Percentiles rank a stretch among this genome's conserved stretches.
phyloP scores from a whole-genome alignment of 2,329 filamentous ascomycete genomes.

The Byssoonygena ceratinophila region DNA sequence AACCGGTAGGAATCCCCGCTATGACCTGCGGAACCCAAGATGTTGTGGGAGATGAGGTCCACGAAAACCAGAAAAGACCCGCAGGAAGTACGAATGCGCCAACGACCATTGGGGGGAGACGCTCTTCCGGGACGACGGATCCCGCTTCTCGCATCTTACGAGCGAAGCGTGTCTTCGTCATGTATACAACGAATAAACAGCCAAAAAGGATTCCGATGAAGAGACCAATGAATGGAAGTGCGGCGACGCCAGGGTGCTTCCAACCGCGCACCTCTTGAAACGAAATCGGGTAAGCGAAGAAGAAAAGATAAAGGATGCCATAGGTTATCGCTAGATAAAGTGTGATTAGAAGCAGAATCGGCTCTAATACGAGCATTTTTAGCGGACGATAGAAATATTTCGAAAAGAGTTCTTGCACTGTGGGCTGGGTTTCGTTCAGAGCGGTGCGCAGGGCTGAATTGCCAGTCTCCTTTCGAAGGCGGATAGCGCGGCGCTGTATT shows the following conservation, averaged over 20 bases:
- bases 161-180: constrained; percentile 34
- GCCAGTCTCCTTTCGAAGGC: constrained; percentile 39
- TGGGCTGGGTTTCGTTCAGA: constrained; percentile 35
- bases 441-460: constrained; percentile 41
- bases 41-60: constrained; percentile 34
- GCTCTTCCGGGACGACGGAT: constrained; percentile 32
- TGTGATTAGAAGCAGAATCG: constrained; percentile 41
- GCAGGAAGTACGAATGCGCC: constrained; percentile 34
- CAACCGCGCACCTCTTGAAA: constrained; percentile 37
- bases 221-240: constrained; percentile 39
- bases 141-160: constrained; percentile 32
- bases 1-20: constrained; percentile 35
- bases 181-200: constrained; percentile 29
- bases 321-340: constrained; percentile 35
- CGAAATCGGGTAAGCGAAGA: constrained; percentile 35
- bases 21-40: constrained; percentile 39
- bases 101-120: constrained; percentile 38
- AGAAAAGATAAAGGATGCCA: constrained; percentile 27
- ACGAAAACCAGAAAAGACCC: constrained; percentile 42
- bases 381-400: constrained; percentile 40
- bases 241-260: constrained; percentile 31
- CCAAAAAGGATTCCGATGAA: constrained; percentile 37
- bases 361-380: constrained; percentile 40
- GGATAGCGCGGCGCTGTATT: constrained; percentile 39
- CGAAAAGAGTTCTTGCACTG: constrained; percentile 29